Evolutionary conservation across 139 green algal species (phyloP).

Genomic region (Closterium sp.): DNA sequence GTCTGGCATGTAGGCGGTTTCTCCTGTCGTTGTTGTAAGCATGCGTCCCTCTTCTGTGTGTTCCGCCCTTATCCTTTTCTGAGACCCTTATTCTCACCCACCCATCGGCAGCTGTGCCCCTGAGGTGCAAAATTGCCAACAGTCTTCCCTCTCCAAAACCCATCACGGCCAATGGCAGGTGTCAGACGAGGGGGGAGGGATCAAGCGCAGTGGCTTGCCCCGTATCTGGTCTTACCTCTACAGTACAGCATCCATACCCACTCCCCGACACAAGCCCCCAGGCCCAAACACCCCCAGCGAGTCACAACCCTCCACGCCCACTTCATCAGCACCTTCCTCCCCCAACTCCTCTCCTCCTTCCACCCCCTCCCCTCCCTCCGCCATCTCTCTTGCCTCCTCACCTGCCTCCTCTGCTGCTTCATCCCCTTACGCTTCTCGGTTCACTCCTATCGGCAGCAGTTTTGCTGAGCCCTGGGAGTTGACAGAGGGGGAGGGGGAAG

Average conservation of each 20-base stretch:
- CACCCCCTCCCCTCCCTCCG: neutral
- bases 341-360: neutral
- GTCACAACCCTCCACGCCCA: neutral
- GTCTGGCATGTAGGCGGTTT: no score
- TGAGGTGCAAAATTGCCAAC: no score
- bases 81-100: neutral
- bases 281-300: slow-evolving; percentile 56
- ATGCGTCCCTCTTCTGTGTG: neutral
- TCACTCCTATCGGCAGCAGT: neutral
- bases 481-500: neutral
- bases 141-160: neutral
- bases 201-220: slow-evolving; percentile 81
- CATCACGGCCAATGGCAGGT: neutral
- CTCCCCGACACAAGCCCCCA: neutral
- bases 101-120: neutral
- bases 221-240: slow-evolving; percentile 99
- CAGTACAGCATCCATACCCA: slow-evolving; percentile 70
- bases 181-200: slow-evolving; percentile 94
- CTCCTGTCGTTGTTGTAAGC: no score
- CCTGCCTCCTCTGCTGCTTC: neutral
- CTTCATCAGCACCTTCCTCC: neutral
- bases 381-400: neutral
- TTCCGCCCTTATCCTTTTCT: neutral
- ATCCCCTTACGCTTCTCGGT: neutral
- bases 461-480: neutral